Base-by-base conservation (phyloP, 2,329 filamentous ascomycete species). In the Exophiala bonariae region DNA sequence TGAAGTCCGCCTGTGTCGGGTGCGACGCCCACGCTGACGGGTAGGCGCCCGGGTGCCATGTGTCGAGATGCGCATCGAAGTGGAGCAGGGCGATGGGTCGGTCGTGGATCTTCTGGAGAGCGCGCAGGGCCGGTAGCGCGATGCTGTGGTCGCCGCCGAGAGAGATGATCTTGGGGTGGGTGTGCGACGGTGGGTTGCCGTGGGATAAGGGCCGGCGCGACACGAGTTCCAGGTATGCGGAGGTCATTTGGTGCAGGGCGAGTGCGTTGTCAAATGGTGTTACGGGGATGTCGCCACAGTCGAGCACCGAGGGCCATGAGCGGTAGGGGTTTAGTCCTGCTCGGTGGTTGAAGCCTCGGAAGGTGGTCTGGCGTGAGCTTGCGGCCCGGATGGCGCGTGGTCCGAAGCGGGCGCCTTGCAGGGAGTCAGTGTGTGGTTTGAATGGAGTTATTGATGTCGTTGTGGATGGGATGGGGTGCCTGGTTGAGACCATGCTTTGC, bases 241-340 rank as follows among this genome's bases (percentile, higher is more conserved):
- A 81, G 23, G 81, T 87, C 89, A 96, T 95, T 69, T 96, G 91
- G 35, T 77, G 74, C 44, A 91, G 73, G 0, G 91, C 91, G 13
- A 95, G 74, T 1, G 75, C 81, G 65, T 96, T 96, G 71, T 96
- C 89, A 59, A 95, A 85, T 0, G 90, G 90, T 0, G 86, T 88
- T 56, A 95, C 77, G 20, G 91, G 89, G 46, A 96, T 89, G 64
- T 96, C 91, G 37, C 91, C 91, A 66, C 91, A 96, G 73, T 96
- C 91, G 41, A 92, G 74, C 49, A 96, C 81, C 31, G 73, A 82
- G 1, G 87, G 86, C 86, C 87, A 92, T 44, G 79, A 85, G 32
- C 75, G 73, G 70, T 93, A 96, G 0, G 91, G 89, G 67, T 96
- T 96, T 57, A 96, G 78, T 31, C 78, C 79, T 2, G 89, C 89